Evolutionary conservation across 306 rosid species (phyloP).

Genomic region (Rosa multiflora): DNA sequence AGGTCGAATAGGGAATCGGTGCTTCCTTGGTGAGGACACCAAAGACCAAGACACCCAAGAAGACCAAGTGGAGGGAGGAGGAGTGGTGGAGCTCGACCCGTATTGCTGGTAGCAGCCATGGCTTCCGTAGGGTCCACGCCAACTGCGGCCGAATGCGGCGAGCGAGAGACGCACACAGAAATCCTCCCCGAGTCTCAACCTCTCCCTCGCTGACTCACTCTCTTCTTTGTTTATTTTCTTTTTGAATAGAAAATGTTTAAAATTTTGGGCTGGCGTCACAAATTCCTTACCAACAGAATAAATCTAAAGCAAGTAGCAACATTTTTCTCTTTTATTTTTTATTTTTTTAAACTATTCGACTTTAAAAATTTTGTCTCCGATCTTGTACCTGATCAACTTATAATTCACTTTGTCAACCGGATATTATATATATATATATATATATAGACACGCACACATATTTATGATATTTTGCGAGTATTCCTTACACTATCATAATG

Average conservation of each 20-base stretch:
- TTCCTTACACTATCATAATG: background rate
- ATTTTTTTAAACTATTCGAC: background rate
- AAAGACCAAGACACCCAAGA: background rate
- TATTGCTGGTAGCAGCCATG: background rate
- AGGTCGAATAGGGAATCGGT: background rate
- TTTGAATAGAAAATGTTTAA: background rate
- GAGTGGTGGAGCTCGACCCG: slow-evolving; percentile 33
- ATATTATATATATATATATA: background rate
- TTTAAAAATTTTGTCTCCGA: background rate
- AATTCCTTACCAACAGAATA: background rate
- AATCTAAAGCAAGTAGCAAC: background rate
- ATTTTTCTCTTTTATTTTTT: background rate
- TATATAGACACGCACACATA: too few species aligned
- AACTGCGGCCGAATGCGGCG: slow-evolving; percentile 49
- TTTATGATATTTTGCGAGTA: background rate
- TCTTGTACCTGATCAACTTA: background rate
- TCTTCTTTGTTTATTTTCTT: background rate
- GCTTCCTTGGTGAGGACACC: slow-evolving; percentile 13
- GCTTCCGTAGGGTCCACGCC: slow-evolving; percentile 53
- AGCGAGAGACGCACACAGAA: slow-evolving; percentile 33
- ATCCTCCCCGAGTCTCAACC: background rate
- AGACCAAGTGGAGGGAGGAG: slow-evolving; percentile 41
- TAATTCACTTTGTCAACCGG: background rate
- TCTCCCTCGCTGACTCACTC: background rate
- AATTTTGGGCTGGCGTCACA: background rate